Evolutionary conservation across 2,329 filamentous ascomycete species (phyloP).

Genomic region (Blastomyces parvus): DNA sequence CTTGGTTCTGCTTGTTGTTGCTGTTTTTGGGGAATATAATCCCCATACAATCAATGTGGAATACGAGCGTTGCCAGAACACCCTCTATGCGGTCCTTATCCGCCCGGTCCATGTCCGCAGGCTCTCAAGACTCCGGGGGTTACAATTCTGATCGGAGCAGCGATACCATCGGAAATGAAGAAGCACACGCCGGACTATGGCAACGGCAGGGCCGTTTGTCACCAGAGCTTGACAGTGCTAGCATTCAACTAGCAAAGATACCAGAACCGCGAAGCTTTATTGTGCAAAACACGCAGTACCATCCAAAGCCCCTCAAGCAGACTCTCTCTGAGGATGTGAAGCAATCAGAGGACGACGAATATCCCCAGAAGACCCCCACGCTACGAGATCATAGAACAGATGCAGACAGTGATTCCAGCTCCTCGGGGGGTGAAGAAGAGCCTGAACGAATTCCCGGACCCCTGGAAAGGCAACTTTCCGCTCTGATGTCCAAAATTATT

Average conservation of each 20-base stretch:
- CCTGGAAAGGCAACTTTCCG: constrained; percentile 9
- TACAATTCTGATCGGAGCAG: constrained; percentile 10
- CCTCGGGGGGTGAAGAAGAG: not conserved
- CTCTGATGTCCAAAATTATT: constrained; percentile 12
- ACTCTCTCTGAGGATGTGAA: constrained; percentile 3
- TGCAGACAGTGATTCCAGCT: not conserved
- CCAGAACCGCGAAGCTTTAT: constrained; percentile 2
- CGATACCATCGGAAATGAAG: constrained; percentile 19
- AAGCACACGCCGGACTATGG: constrained; percentile 3
- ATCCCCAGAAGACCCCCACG: constrained; percentile 8
- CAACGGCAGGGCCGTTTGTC: constrained; percentile 9
- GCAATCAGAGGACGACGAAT: constrained; percentile 5
- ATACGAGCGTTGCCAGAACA: constrained; percentile 1
- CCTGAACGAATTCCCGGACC: constrained; percentile 6
- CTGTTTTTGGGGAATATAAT: not conserved
- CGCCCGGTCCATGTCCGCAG: constrained; percentile 2
- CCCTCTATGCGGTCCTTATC: constrained; percentile 7
- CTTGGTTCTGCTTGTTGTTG: not conserved
- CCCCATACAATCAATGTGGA: constrained; percentile 6
- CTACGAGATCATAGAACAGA: not conserved
- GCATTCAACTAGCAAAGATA: constrained; percentile 1
- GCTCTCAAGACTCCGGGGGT: constrained; percentile 2
- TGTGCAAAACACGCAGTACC: constrained; percentile 5
- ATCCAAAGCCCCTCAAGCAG: constrained; percentile 3
- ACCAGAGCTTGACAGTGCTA: constrained; percentile 1